Conservation (phyloP, 306 rosid genomes). For the Spatholobus suberectus region DNA sequence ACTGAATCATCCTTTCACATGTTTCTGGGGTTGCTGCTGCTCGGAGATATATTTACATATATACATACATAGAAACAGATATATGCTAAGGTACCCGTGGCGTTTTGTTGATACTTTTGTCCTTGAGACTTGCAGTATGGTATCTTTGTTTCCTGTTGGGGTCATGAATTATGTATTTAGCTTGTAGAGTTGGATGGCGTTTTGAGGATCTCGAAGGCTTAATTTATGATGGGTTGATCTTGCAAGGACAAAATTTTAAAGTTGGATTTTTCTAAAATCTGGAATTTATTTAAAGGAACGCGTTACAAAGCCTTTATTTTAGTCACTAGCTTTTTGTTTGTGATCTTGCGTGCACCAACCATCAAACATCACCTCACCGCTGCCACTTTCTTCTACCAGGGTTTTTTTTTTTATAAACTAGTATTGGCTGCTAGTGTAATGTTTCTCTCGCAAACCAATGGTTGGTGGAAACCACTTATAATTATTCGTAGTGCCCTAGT, state of each 20-base stretch:
- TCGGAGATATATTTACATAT: constrained; percentile 66
- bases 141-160: constrained; percentile 42
- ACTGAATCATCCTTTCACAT: constrained; percentile 50
- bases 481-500: neutral
- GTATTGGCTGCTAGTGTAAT: neutral
- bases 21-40: constrained; percentile 49
- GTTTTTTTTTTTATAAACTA: no score
- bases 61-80: constrained; percentile 72
- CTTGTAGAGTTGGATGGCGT: constrained; percentile 71
- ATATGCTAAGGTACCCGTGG: constrained; percentile 57
- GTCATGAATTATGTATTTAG: constrained; percentile 51
- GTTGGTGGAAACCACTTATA: constrained; percentile 20
- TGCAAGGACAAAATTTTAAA: constrained; percentile 41
- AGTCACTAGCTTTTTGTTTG: constrained; percentile 20
- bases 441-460: neutral
- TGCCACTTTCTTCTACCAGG: neutral
- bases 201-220: constrained; percentile 68
- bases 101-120: constrained; percentile 55
- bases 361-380: neutral
- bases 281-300: constrained; percentile 48
- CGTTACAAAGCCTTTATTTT: constrained; percentile 25
- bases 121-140: constrained; percentile 47
- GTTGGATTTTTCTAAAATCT: constrained; percentile 53
- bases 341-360: neutral
- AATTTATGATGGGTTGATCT: constrained; percentile 54